Conservation (phyloP, 441 rosid genomes). For the Arabidopsis hybrid region DNA sequence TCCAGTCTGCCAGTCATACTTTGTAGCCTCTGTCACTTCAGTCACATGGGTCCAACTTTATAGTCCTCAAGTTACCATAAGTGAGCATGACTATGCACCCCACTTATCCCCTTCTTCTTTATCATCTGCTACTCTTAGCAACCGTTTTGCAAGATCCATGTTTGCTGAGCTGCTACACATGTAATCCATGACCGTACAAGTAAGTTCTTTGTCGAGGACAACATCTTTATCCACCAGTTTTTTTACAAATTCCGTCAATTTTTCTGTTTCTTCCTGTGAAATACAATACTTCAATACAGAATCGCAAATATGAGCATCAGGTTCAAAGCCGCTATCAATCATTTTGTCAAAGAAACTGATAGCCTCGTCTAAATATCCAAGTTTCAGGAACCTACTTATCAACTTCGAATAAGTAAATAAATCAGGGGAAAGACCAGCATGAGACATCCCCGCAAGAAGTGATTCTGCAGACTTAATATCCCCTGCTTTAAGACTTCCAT, state of each 20-base stretch:
- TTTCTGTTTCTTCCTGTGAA: conserved; percentile 54
- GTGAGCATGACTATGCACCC: conserved; percentile 1
- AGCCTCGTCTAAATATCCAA: conserved; percentile 64
- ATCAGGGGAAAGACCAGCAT: conserved; percentile 62
- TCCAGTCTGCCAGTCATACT: conserved; percentile 15
- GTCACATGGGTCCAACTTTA: neutral
- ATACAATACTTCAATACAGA: conserved; percentile 64
- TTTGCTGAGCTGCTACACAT: conserved; percentile 53
- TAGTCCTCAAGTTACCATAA: conserved; percentile 15
- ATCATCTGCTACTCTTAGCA: conserved; percentile 55
- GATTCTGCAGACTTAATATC: conserved; percentile 58
- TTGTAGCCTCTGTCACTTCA: neutral
- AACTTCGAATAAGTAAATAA: conserved; percentile 57
- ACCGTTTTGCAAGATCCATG: conserved; percentile 45
- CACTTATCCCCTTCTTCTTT: conserved; percentile 30
- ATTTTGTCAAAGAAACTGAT: conserved; percentile 56
- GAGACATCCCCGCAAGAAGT: conserved; percentile 58
- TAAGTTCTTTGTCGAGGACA: conserved; percentile 56
- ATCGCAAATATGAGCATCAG: conserved; percentile 57
- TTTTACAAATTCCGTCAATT: conserved; percentile 52
- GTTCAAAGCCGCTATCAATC: conserved; percentile 62
- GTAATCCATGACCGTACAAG: conserved; percentile 60
- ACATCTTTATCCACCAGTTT: conserved; percentile 61
- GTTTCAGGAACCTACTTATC: conserved; percentile 64
- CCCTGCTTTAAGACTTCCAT: conserved; percentile 65